A percentile compares a stretch with the other conserved stretches of the same genome.
These are phyloP conservation scores for Aethionema arabicum DNA, from an alignment of 345 rosid genomes.

Conservation along the genomic window DNA sequence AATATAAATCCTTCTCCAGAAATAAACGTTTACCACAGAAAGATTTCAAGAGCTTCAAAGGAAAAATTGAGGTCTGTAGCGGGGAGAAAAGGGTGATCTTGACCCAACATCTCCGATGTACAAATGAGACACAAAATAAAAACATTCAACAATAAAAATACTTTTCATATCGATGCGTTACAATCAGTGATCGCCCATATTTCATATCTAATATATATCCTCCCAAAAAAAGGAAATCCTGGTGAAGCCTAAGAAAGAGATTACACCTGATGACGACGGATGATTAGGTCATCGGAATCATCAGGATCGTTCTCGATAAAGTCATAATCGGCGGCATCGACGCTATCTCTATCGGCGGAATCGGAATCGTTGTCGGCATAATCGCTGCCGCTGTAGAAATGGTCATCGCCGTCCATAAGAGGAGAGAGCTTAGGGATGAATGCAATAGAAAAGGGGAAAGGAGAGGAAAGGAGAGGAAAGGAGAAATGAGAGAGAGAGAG, in stretches of 20 bases:
- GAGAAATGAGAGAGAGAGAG: too few species aligned
- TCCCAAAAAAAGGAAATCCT: constrained; percentile 4
- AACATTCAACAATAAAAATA: background rate
- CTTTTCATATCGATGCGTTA: background rate
- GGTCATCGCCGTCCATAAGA: constrained; percentile 55
- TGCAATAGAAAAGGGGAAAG: too few species aligned
- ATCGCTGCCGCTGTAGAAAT: constrained; percentile 76
- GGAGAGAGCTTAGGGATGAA: too few species aligned
- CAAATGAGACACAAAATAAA: too few species aligned
- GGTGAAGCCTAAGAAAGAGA: background rate
- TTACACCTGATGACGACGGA: constrained; percentile 63
- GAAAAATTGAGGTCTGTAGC: background rate
- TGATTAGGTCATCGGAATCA: constrained; percentile 65
- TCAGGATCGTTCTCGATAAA: constrained; percentile 72
- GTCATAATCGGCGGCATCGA: constrained; percentile 60
- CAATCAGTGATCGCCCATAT: too few species aligned
- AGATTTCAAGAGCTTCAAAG: too few species aligned
- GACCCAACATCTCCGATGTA: background rate
- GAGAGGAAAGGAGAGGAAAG: too few species aligned
- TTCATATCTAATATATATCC: background rate
- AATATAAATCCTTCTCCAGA: too few species aligned
- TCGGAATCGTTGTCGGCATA: constrained; percentile 50
- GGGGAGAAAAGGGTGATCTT: background rate
- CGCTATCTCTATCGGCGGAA: constrained; percentile 48
- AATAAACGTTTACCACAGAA: too few species aligned